These are phyloP conservation scores for Haematococcus lacustris DNA, from an alignment of 139 green algal genomes.

Conservation along the genomic window DNA sequence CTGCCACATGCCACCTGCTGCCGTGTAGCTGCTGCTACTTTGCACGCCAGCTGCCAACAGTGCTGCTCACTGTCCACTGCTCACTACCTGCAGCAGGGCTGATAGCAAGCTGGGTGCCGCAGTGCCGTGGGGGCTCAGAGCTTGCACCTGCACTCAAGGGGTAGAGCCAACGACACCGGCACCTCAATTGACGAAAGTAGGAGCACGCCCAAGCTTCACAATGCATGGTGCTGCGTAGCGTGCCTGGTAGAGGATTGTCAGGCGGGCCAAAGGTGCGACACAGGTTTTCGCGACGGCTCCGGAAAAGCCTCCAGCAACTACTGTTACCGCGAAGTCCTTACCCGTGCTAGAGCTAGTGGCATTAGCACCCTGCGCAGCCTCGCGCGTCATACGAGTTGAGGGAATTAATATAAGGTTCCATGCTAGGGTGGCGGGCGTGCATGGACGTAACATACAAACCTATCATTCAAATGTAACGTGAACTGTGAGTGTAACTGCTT, in stretches of 20 bases:
- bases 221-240: neutral
- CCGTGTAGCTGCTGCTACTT: neutral
- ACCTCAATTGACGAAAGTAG: neutral
- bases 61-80: neutral
- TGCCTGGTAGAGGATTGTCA: slow-evolving; percentile 96
- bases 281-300: slow-evolving; percentile 81
- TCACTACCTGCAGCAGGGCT: slow-evolving; percentile 12
- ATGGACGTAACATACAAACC: too few relatives aligned
- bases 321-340: neutral
- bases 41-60: neutral
- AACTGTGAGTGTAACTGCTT: too few relatives aligned
- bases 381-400: too few relatives aligned
- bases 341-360: too few relatives aligned
- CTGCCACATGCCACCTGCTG: neutral
- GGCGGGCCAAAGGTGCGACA: slow-evolving; percentile 82
- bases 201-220: neutral
- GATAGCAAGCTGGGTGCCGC: neutral
- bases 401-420: too few relatives aligned
- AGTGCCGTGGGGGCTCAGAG: neutral
- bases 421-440: too few relatives aligned
- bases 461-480: too few relatives aligned
- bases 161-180: neutral
- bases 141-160: slow-evolving; percentile 4
- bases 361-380: too few relatives aligned
- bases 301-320: slow-evolving; percentile 72